Base-by-base conservation (phyloP, 2,329 filamentous ascomycete genomes). In the Fusarium keratoplasticum region DNA sequence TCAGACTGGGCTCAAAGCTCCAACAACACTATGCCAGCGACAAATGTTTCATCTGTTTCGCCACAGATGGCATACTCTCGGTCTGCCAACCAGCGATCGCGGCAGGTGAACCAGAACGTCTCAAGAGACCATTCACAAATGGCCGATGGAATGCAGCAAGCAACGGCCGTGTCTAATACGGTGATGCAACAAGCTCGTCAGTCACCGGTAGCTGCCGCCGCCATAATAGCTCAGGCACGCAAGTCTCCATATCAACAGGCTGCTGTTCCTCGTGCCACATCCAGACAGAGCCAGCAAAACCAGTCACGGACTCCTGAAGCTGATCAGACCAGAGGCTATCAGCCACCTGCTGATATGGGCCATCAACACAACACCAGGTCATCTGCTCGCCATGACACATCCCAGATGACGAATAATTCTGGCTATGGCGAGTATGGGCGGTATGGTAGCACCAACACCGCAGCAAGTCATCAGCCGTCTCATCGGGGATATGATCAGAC, bases 221-320 rank as follows among this genome's bases (percentile, higher is more conserved):
- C 80, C 72, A 71, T 82, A 78, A 73, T 79, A 47, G 67, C 80
- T 1, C 76, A 78, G 3, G 75, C 77, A 10, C 80, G 79, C 40
- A 76, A 75, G 33, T 83, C 82, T 18, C 80, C 81, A 0, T 80
- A 80, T 33, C 79, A 81, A 67, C 69, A 77, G 36, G 62, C 67
- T 52, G 66, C 72, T 38, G 67, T 71, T 27, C 67, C 80, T 61
- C 77, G 78, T 27, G 74, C 80, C 13, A 79, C 79, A 66, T 84
- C 84, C 14, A 77, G 80, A 61, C 81, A 83, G 52, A 77, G 80
- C 3, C 82, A 82, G n/a, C 80, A 81, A 47, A 67, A 78, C 1
- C 80, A 82, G 62, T 80, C 70, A 6, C 79, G 74, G 18, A 81
- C 81, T 25, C 79, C 81, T 5, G 71, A 76, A 20, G 66, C 66